Conservation (phyloP, 345 rosid genomes). For the Turnera subulata region DNA sequence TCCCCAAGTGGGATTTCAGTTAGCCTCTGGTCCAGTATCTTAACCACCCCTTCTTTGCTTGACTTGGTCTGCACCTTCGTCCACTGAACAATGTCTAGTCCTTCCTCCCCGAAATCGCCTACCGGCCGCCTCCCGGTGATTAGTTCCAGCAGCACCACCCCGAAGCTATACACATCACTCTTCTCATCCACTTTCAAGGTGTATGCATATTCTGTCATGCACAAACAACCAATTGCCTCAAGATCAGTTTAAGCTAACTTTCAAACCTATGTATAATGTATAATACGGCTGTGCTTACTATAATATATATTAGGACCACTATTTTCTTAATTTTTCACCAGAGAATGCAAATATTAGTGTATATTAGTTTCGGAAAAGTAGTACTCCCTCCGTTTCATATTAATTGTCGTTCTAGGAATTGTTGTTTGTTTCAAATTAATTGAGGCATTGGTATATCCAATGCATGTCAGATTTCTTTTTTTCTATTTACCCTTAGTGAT, state of each 20-base stretch:
- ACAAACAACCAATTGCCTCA: neutral
- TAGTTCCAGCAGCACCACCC: conserved; percentile 56
- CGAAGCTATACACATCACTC: conserved; percentile 76
- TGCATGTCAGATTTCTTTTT: too few species aligned
- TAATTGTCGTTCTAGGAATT: too few species aligned
- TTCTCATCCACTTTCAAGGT: conserved; percentile 67
- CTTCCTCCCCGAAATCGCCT: conserved; percentile 56
- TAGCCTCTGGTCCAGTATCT: conserved; percentile 45
- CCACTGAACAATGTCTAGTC: conserved; percentile 71
- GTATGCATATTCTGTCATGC: conserved; percentile 67
- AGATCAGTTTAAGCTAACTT: too few species aligned
- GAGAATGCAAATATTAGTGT: too few species aligned
- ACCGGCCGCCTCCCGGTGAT: conserved; percentile 55
- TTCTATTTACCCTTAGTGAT: too few species aligned
- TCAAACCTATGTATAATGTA: too few species aligned
- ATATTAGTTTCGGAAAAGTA: too few species aligned
- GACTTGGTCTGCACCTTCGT: conserved; percentile 30
- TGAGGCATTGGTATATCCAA: too few species aligned
- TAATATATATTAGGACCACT: neutral
- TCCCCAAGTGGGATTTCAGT: conserved; percentile 41
- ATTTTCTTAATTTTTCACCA: neutral
- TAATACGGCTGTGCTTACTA: too few species aligned
- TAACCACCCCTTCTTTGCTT: conserved; percentile 34
- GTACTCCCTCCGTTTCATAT: too few species aligned
- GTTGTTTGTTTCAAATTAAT: too few species aligned